Evolutionary conservation across 805 yeast species (phyloP), one percentile per base, ranked within the genome.

Genomic region (Zygoascus flipseniorum): DNA sequence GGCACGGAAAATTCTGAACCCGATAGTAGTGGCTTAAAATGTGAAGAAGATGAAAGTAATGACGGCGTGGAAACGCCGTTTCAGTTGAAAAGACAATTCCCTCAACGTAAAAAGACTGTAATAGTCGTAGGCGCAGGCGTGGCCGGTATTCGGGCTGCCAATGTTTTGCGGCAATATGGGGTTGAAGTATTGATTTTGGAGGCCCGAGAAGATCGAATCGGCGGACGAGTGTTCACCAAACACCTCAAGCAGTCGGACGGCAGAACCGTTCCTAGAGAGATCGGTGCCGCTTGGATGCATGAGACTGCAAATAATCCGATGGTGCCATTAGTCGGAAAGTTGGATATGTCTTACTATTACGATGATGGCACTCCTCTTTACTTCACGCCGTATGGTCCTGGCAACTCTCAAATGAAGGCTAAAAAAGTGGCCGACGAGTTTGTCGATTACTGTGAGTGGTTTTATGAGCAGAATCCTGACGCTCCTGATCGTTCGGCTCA

Each of bases 241-340:
- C 51, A 60, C 8, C 39, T 35, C 16, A 5, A 35, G 16, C 39
- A 35, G 16, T 47, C 60, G 52, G 49, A 67, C 65, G 62, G 68
- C 8, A 57, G 55, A 9, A 56, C 48, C 28, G 54, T 57, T 42
- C 58, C 55, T 43, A 41, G 83, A 83, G 62, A 95, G 86, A 65
- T 44, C 31, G 95, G 95, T 1, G 95, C 92, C 0, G 78, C 87
- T 9, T 88, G 96, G 95, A 87, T 83, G 62, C 95, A 87, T 62
- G 95, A 87, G 60, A 80, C 88, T 0, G 68, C 86, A 47, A 74
- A 78, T 41, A 87, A 87, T 64, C 72, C 74, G 1, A 70, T 84
- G 16, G 82, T 86, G 59, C 76, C 57, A 2, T 32, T 60, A 41
- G 50, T 60, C n/a, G 44, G 58, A 44, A 56, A 59, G 23, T 52